phyloP scores from a whole-genome alignment of 768 basidiomycete species.

The Kwoniella heveanensis region DNA sequence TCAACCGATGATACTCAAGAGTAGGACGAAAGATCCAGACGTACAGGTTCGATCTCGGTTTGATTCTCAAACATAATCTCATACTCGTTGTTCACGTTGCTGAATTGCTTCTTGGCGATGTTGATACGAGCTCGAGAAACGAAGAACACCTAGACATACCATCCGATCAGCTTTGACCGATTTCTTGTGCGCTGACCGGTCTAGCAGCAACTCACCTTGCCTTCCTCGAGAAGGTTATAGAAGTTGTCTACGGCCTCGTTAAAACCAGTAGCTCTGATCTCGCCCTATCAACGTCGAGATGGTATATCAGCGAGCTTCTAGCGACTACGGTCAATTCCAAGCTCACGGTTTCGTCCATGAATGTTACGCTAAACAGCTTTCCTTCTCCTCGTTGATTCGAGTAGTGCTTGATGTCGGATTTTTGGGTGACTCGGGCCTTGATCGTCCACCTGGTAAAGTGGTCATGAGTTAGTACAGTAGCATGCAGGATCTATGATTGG shows the following conservation, averaged over 20 bases:
- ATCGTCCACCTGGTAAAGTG: constrained; percentile 83
- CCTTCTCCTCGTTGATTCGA: constrained; percentile 89
- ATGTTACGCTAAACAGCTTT: constrained; percentile 84
- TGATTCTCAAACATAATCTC: constrained; percentile 82
- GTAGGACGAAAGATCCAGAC: constrained; percentile 22
- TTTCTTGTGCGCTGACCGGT: background rate
- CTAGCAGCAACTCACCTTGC: constrained; percentile 60
- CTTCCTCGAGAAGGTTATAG: constrained; percentile 82
- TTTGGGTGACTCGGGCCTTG: constrained; percentile 87
- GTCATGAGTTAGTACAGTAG: background rate
- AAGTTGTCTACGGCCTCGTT: constrained; percentile 80
- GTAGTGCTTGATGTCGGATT: constrained; percentile 86
- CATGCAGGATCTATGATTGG: background rate
- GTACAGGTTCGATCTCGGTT: constrained; percentile 79
- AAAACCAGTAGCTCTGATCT: constrained; percentile 86
- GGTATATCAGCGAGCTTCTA: constrained; percentile 3
- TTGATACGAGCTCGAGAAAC: constrained; percentile 88
- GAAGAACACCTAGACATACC: constrained; percentile 67
- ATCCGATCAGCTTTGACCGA: background rate
- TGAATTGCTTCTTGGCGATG: constrained; percentile 96
- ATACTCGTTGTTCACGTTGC: constrained; percentile 85
- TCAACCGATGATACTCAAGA: constrained; percentile 13
- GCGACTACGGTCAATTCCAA: background rate
- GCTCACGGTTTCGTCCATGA: constrained; percentile 88
- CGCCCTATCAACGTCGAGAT: constrained; percentile 58